Base-by-base conservation (phyloP, 495 filamentous ascomycete genomes). In the Penicillium canescens region DNA sequence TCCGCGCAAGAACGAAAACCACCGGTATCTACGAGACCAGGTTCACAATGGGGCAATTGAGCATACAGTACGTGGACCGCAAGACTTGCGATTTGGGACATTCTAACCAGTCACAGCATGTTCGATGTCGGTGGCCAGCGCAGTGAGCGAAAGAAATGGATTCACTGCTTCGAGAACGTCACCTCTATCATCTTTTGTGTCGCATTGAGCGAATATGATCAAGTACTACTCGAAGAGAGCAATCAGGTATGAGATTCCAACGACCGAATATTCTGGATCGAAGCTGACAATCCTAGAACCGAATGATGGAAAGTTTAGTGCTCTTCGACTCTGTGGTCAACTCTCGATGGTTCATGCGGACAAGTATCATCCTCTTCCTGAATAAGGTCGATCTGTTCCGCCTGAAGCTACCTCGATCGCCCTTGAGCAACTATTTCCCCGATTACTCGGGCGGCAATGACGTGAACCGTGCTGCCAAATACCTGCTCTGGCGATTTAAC, bases 151-250 rank as follows among this genome's bases (percentile, higher is more conserved):
- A 98, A 98, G 75, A 98, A 98, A 74, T 98, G 94, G 94, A 98
- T 98, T 63, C 94, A 98, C 74, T 98, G 94, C 77, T 98, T 98
- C 68, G 94, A 98, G 69, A 96, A 97, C 59, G 94, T 98, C 58
- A 98, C 94, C 9, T 98, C 94, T n/a, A 98, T 98, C 71, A 98
- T 98, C 62, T 98, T 98, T 76, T 98, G 94, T 61, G 94, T 98
- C 40, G 95, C 94, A 16, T 76, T 98, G 59, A 98, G 95, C 78
- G 94, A 98, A 70, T 98, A 98, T 69, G 94, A 98, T 65, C 94
- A 98, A 71, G 92, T 96, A 8, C 78, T 98, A 43, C 79, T 97
- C 35, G 95, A 98, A 75, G 92, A 98, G 72, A 95, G 88, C 71
- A 96, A 94, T 68, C 94, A 98, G 81, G 91, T 92, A 82, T 41